A percentile compares a stretch with the other conserved stretches of the same genome.
Conservation (phyloP, 331 rosid genomes). For the Erythrophleum ivorense region DNA sequence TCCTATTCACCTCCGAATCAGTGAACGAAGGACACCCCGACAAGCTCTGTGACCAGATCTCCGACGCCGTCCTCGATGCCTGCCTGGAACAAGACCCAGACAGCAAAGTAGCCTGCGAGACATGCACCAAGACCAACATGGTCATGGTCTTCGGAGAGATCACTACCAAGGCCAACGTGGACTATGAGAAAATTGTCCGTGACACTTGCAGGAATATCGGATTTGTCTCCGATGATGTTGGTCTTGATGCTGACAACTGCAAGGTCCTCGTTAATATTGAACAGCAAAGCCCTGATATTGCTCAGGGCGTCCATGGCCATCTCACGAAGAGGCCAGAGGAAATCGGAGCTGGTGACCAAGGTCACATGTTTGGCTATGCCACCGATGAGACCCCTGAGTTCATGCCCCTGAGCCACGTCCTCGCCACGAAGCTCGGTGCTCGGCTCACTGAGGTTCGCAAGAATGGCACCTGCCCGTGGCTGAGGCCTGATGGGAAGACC, state of each 20-base stretch:
- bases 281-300: slow-evolving; percentile 57
- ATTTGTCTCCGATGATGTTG: slow-evolving; percentile 53
- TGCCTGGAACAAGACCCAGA: slow-evolving; percentile 53
- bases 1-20: slow-evolving; percentile 77
- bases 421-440: slow-evolving; percentile 55
- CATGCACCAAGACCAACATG: slow-evolving; percentile 59
- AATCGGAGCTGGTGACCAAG: slow-evolving; percentile 56
- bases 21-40: slow-evolving; percentile 94
- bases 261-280: slow-evolving; percentile 70
- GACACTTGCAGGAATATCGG: slow-evolving; percentile 52
- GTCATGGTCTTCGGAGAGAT: slow-evolving; percentile 67
- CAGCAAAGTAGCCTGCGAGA: slow-evolving; percentile 57
- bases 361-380: slow-evolving; percentile 57
- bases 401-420: slow-evolving; percentile 55
- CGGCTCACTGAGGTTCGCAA: slow-evolving; percentile 60
- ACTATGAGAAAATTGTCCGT: slow-evolving; percentile 55
- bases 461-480: slow-evolving; percentile 84
- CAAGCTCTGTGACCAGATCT: slow-evolving; percentile 87
- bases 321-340: slow-evolving; percentile 50
- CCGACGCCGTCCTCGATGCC: slow-evolving; percentile 56
- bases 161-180: slow-evolving; percentile 70
- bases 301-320: slow-evolving; percentile 57
- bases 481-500: slow-evolving; percentile 94
- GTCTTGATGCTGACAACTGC: slow-evolving; percentile 66
- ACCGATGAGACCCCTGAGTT: slow-evolving; percentile 54